A percentile compares a stretch with the other conserved stretches of the same genome.
phyloP scores from a whole-genome alignment of 1,284 basidiomycete species.

The Coriolopsis trogii region DNA sequence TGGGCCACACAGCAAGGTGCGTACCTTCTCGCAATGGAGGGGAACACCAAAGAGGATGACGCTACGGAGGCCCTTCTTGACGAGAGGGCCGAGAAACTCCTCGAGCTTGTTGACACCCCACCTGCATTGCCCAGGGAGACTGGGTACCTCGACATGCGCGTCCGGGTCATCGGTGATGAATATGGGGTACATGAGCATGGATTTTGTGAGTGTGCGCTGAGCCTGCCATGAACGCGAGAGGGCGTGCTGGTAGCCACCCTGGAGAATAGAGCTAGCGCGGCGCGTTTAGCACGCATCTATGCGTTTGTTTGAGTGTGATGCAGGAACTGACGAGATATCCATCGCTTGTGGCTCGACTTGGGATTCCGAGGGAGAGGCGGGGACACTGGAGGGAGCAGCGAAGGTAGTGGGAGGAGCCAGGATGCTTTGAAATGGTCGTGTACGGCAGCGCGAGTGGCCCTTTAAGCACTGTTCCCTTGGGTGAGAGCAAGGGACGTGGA shows the following conservation, averaged over 20 bases:
- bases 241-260: slow-evolving; percentile 93
- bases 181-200: slow-evolving; percentile 97
- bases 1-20: slow-evolving; percentile 23
- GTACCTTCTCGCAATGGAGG: slow-evolving; percentile 79
- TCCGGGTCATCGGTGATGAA: slow-evolving; percentile 94
- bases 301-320: neutral
- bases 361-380: neutral
- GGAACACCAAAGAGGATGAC: slow-evolving; percentile 99
- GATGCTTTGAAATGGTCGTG: slow-evolving; percentile 6
- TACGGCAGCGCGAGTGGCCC: neutral
- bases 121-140: slow-evolving; percentile 84
- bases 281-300: neutral
- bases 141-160: slow-evolving; percentile 74
- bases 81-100: slow-evolving; percentile 84
- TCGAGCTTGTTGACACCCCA: slow-evolving; percentile 97
- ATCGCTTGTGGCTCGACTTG: slow-evolving; percentile 10
- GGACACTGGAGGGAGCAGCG: neutral
- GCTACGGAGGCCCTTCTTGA: slow-evolving; percentile 87
- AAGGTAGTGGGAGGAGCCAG: neutral
- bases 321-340: slow-evolving; percentile 28
- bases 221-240: slow-evolving; percentile 86
- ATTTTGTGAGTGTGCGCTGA: slow-evolving; percentile 76
- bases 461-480: neutral
- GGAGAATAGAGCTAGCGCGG: slow-evolving; percentile 70
- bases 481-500: slow-evolving; percentile 1